Percentiles rank a stretch among this genome's conserved stretches.
Conservation (phyloP, 2,329 filamentous ascomycete species). For the Aspergillus ruber region DNA sequence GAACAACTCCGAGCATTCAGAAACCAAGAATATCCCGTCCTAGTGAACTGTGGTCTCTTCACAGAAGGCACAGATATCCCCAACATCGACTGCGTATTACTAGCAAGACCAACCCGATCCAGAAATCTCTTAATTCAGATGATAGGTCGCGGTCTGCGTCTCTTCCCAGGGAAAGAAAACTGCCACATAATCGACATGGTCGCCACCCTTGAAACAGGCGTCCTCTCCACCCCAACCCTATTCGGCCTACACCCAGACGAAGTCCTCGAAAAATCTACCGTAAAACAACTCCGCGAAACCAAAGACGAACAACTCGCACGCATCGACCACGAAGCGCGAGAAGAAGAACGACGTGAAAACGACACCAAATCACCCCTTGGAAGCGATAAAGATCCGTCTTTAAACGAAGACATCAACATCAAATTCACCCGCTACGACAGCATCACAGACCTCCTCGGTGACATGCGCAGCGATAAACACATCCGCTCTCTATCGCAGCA, state of each 20-base stretch:
- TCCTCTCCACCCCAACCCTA: conserved; percentile 83
- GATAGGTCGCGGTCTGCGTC: conserved; percentile 88
- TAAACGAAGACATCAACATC: conserved; percentile 44
- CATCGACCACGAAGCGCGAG: background rate
- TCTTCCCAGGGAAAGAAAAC: conserved; percentile 72
- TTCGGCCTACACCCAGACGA: conserved; percentile 85
- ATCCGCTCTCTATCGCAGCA: conserved; percentile 69
- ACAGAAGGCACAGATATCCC: conserved; percentile 98
- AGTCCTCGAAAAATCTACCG: conserved; percentile 61
- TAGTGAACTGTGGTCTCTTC: conserved; percentile 93
- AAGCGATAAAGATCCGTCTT: conserved; percentile 15
- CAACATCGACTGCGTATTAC: conserved; percentile 87
- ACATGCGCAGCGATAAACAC: conserved; percentile 69
- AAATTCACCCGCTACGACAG: conserved; percentile 87
- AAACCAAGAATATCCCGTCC: conserved; percentile 69
- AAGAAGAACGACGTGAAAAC: background rate
- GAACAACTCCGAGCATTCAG: conserved; percentile 71
- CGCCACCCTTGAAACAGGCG: conserved; percentile 71
- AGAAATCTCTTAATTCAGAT: conserved; percentile 94
- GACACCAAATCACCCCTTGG: background rate
- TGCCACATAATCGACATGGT: conserved; percentile 98
- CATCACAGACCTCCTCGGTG: conserved; percentile 82
- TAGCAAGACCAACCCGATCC: conserved; percentile 83
- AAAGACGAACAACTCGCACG: background rate
- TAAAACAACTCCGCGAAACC: conserved; percentile 51